phyloP scores from a whole-genome alignment of 768 basidiomycete species.

The Mycena sanguinolenta region DNA sequence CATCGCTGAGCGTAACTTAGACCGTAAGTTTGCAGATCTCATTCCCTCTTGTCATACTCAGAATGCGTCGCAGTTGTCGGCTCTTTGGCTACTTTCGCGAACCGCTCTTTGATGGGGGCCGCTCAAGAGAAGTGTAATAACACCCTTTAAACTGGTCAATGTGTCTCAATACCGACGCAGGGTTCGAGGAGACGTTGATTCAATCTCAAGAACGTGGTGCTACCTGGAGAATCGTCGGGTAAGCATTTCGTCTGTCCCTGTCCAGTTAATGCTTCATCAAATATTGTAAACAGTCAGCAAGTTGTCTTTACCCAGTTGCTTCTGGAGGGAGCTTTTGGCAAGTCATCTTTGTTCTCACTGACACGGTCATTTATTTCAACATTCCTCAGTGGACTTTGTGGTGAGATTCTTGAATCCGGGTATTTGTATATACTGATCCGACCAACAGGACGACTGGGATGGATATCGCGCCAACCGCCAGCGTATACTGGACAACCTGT shows the following conservation, averaged over 20 bases:
- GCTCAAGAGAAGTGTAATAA: slow-evolving; percentile 65
- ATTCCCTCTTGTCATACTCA: background rate
- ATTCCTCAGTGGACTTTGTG: slow-evolving; percentile 21
- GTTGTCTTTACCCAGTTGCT: slow-evolving; percentile 67
- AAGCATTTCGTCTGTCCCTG: slow-evolving; percentile 8
- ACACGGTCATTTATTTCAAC: background rate
- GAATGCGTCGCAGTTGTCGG: slow-evolving; percentile 53
- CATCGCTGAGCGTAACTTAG: slow-evolving; percentile 3
- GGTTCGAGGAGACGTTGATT: slow-evolving; percentile 62
- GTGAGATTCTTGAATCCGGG: background rate
- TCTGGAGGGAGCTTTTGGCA: slow-evolving; percentile 48
- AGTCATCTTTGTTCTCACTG: slow-evolving; percentile 6
- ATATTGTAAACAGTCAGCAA: slow-evolving; percentile 57
- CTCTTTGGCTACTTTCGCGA: slow-evolving; percentile 54
- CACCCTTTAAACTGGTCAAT: background rate
- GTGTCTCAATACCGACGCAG: slow-evolving; percentile 40
- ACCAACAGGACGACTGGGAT: slow-evolving; percentile 66
- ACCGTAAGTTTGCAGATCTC: background rate
- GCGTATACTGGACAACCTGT: slow-evolving; percentile 65
- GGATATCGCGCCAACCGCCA: slow-evolving; percentile 70
- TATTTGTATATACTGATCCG: background rate
- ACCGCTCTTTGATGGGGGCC: slow-evolving; percentile 68
- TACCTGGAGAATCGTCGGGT: slow-evolving; percentile 69
- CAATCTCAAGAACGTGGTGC: slow-evolving; percentile 62
- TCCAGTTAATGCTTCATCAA: background rate